phyloP scores from a whole-genome alignment of 2,329 filamentous ascomycete species.

The Aspergillus jensenii region DNA sequence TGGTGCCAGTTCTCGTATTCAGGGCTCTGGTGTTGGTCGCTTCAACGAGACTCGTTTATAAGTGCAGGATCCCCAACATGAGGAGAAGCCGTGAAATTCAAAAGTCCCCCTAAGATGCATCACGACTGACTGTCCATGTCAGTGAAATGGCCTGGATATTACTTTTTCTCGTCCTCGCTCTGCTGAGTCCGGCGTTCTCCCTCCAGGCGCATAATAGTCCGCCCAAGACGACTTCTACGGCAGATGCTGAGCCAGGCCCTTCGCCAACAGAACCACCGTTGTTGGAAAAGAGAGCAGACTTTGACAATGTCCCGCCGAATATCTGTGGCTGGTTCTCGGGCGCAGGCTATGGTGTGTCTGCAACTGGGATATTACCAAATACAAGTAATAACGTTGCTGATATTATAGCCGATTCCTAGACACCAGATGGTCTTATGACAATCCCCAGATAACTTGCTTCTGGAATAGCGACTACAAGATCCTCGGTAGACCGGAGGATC shows the following conservation, averaged over 20 bases:
- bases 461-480: not conserved
- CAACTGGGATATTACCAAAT: not conserved
- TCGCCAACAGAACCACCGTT: not conserved
- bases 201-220: not conserved
- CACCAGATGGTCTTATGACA: not conserved
- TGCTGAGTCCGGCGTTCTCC: not conserved
- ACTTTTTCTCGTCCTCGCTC: not conserved
- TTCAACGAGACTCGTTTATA: too few species aligned
- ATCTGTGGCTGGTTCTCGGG: not conserved
- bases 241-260: not conserved
- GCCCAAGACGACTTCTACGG: not conserved
- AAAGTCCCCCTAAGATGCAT: too few species aligned
- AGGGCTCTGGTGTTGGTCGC: too few species aligned
- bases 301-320: not conserved
- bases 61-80: too few species aligned
- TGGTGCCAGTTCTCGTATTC: too few species aligned
- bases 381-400: not conserved
- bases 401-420: not conserved
- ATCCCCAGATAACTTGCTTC: not conserved
- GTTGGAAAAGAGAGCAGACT: not conserved
- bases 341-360: not conserved
- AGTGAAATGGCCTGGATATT: not conserved
- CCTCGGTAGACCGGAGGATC: not conserved
- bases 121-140: too few species aligned
- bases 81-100: too few species aligned